Conservation (phyloP, 495 filamentous ascomycete genomes). For the Gamarada debralockiae region DNA sequence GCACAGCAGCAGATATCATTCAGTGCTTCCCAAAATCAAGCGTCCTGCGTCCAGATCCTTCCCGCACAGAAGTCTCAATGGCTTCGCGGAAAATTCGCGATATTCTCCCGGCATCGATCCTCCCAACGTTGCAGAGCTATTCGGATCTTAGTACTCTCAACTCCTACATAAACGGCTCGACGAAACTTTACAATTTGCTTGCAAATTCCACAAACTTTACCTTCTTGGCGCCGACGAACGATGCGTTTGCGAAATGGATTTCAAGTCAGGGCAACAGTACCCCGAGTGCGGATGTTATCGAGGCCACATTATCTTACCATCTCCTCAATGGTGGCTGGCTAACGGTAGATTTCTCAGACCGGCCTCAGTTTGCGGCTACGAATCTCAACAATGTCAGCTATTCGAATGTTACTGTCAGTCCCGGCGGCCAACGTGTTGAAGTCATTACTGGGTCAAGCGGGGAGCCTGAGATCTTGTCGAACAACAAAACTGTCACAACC, state of each 20-base stretch:
- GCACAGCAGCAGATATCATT: too few relatives aligned
- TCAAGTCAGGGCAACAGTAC: not conserved
- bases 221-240: conserved; percentile 4
- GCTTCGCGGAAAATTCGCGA: too few relatives aligned
- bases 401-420: conserved; percentile 2
- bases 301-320: conserved; percentile 1
- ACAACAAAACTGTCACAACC: conserved; percentile 1
- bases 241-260: not conserved
- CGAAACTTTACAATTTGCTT: not conserved
- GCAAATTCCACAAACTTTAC: not conserved
- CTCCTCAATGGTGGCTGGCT: conserved; percentile 3
- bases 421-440: conserved; percentile 3
- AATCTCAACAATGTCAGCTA: conserved; percentile 3
- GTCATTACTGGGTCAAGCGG: not conserved
- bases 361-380: not conserved
- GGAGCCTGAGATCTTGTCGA: not conserved
- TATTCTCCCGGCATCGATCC: not conserved
- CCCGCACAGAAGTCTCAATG: too few relatives aligned
- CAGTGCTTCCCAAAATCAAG: too few relatives aligned
- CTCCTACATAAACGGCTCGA: not conserved
- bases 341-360: not conserved
- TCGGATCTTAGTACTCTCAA: conserved; percentile 3
- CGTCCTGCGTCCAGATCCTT: too few relatives aligned
- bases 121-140: not conserved
- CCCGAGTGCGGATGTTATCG: not conserved